A percentile compares a stretch with the other conserved stretches of the same genome.
Conservation (phyloP, 2,329 filamentous ascomycete species). For the Exophiala dermatitidis region DNA sequence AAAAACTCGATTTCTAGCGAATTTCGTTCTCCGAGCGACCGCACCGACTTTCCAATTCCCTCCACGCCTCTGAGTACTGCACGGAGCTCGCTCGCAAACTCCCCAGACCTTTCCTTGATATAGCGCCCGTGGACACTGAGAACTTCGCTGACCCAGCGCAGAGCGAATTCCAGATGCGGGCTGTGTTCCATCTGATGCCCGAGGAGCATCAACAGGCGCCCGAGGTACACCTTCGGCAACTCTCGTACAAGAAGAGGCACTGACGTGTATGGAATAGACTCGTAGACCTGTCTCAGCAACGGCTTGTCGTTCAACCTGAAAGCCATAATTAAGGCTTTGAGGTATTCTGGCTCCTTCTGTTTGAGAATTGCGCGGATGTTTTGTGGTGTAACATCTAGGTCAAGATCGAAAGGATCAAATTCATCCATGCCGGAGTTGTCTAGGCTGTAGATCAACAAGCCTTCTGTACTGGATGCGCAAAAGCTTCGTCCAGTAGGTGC, state of each 20-base stretch:
- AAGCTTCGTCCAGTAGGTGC: slow-evolving; percentile 83
- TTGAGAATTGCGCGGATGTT: slow-evolving; percentile 73
- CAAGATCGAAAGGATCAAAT: slow-evolving; percentile 94
- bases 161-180: slow-evolving; percentile 88
- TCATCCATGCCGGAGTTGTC: slow-evolving; percentile 61
- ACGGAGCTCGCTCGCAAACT: slow-evolving; percentile 76
- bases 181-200: slow-evolving; percentile 81
- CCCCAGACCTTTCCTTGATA: slow-evolving; percentile 71
- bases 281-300: slow-evolving; percentile 77
- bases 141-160: slow-evolving; percentile 80
- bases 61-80: slow-evolving; percentile 73
- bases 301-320: slow-evolving; percentile 87
- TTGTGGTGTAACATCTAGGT: slow-evolving; percentile 85
- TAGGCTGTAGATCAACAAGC: slow-evolving; percentile 84
- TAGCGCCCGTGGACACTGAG: slow-evolving; percentile 77
- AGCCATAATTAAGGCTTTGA: slow-evolving; percentile 92
- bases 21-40: slow-evolving; percentile 31
- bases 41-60: slow-evolving; percentile 48
- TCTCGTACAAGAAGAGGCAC: slow-evolving; percentile 71
- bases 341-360: slow-evolving; percentile 66
- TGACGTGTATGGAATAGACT: slow-evolving; percentile 66
- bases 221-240: slow-evolving; percentile 78
- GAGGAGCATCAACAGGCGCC: slow-evolving; percentile 76
- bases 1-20: slow-evolving; percentile 28
- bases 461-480: slow-evolving; percentile 91